These are phyloP conservation scores for Cryphonectria naterciae DNA, from an alignment of 2,329 filamentous ascomycete genomes.

Conservation along the genomic window DNA sequence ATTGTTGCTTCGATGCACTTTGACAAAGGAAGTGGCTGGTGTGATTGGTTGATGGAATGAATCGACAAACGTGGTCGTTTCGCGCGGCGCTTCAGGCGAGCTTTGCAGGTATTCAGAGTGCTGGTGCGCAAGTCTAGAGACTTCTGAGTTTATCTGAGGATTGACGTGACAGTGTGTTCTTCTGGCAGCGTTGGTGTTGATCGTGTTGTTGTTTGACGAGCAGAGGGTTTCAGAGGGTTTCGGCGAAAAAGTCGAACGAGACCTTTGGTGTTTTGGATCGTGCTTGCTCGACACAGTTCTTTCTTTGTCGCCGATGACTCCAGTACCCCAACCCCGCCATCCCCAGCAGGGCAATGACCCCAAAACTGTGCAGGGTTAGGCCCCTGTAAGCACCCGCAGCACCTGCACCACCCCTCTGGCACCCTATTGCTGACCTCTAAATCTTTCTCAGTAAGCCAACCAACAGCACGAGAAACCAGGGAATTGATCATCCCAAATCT, in stretches of 20 bases:
- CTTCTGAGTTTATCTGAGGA: neutral
- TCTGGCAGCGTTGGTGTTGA: conserved; percentile 8
- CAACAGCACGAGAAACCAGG: neutral
- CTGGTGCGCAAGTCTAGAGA: neutral
- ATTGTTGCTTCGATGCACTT: conserved; percentile 22
- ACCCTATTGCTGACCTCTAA: neutral
- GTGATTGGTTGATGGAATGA: neutral
- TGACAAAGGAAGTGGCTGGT: neutral
- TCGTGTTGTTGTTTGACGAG: conserved; percentile 16
- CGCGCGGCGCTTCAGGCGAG: conserved; percentile 2
- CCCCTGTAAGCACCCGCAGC: neutral
- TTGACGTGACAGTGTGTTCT: neutral
- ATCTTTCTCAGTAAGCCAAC: neutral
- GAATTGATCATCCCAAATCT: no score
- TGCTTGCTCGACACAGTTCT: neutral
- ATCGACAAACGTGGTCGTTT: neutral
- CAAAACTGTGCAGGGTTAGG: neutral
- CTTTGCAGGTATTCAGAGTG: neutral
- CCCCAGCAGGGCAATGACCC: neutral
- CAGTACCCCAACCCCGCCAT: neutral
- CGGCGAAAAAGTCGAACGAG: neutral
- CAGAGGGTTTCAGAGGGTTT: neutral
- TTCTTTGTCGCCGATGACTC: neutral
- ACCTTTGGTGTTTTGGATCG: neutral
- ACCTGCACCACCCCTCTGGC: neutral